Percentiles rank a stretch among this genome's conserved stretches.
Conservation (phyloP, 805 yeast species). For the Diddensiella santjacobensis region DNA sequence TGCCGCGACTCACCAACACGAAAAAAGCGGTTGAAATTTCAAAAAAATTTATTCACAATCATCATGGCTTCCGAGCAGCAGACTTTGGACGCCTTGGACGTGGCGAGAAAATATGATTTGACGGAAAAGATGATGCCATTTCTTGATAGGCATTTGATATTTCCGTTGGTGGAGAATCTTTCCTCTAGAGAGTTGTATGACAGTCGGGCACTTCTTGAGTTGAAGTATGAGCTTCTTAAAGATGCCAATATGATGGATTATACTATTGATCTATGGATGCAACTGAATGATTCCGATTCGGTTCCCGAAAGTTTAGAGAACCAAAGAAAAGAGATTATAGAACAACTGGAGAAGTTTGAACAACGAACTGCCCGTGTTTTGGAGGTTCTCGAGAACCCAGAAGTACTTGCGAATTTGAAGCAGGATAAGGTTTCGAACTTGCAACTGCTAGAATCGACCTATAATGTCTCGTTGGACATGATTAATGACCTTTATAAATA, state of each 20-base stretch:
- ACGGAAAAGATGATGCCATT: conserved; percentile 53
- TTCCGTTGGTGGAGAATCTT: conserved; percentile 49
- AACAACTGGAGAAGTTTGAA: conserved; percentile 36
- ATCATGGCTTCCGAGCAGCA: conserved; percentile 3
- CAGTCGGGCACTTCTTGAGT: conserved; percentile 42
- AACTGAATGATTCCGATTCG: conserved; percentile 38
- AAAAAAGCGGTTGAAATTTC: too few species aligned
- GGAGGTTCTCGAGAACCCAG: conserved; percentile 45
- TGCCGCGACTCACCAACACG: too few species aligned
- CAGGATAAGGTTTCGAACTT: conserved; percentile 55
- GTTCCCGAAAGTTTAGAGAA: conserved; percentile 42
- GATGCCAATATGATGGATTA: conserved; percentile 56
- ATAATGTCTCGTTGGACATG: conserved; percentile 42
- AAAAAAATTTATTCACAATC: too few species aligned
- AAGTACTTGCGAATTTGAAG: conserved; percentile 49
- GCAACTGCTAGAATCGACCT: conserved; percentile 42
- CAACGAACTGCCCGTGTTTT: conserved; percentile 44
- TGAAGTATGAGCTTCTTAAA: conserved; percentile 51
- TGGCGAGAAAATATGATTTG: conserved; percentile 51
- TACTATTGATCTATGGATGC: conserved; percentile 42
- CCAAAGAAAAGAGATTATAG: conserved; percentile 35
- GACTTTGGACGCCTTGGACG: conserved; percentile 24
- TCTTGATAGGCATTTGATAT: conserved; percentile 58
- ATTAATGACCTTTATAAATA: conserved; percentile 51
- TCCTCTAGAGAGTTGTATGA: conserved; percentile 43